Evolutionary conservation across 371 early-diverging fungal genomes (phyloP).

Genomic region (Mucor piriformis): DNA sequence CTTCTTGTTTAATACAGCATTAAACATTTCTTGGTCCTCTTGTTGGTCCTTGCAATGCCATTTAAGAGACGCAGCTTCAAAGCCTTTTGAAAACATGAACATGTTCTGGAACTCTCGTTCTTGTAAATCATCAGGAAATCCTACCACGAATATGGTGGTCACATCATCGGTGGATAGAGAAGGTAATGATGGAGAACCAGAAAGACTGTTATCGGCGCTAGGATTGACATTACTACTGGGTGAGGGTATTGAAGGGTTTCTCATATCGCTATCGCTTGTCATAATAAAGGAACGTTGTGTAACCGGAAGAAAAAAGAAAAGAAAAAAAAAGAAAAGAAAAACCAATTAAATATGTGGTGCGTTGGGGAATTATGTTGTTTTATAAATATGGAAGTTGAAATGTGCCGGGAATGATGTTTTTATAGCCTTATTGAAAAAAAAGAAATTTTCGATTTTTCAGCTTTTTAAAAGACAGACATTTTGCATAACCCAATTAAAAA

Average conservation of each 20-base stretch:
- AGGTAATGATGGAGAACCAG: conserved; percentile 11
- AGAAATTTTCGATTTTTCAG: conserved; percentile 1
- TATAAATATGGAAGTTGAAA: conserved; percentile 6
- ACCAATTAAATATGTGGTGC: conserved; percentile 11
- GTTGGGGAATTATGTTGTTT: neutral
- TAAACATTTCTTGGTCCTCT: conserved; percentile 26
- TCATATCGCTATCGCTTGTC: conserved; percentile 2
- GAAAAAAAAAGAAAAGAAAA: conserved; percentile 1
- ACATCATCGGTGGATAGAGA: conserved; percentile 58
- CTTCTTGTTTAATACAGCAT: conserved; percentile 48
- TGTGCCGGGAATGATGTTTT: conserved; percentile 26
- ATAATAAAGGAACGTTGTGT: neutral
- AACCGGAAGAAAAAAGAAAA: conserved; percentile 9
- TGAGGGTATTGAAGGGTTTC: conserved; percentile 1
- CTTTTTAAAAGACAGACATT: conserved; percentile 13
- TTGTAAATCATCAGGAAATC: conserved; percentile 96
- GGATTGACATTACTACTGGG: conserved; percentile 17
- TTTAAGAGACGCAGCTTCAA: conserved; percentile 94
- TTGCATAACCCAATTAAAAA: neutral
- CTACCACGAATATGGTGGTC: conserved; percentile 96
- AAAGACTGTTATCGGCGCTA: conserved; percentile 17
- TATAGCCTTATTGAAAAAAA: conserved; percentile 17
- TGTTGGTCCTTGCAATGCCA: conserved; percentile 69
- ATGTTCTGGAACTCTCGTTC: conserved; percentile 98
- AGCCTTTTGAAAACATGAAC: conserved; percentile 94